A percentile compares a stretch with the other conserved stretches of the same genome.
Evolutionary conservation across 805 yeast genomes (phyloP).

Genomic region (Teunomyces barrocoloradensis): DNA sequence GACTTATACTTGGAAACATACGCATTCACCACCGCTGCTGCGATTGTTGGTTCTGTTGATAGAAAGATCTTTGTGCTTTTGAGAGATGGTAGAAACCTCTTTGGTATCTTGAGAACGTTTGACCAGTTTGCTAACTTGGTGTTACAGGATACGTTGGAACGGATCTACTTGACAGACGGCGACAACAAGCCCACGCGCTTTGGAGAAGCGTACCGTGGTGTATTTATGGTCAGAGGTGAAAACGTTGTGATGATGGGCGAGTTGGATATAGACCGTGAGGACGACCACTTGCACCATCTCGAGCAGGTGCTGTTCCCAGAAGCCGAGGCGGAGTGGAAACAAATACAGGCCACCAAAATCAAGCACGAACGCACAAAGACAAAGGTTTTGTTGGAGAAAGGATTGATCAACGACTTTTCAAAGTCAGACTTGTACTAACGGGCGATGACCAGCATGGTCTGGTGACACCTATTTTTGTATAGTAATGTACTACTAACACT

Average conservation of each 20-base stretch:
- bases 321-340: constrained; percentile 49
- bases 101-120: constrained; percentile 90
- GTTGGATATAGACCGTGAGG: constrained; percentile 84
- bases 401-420: constrained; percentile 56
- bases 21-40: constrained; percentile 85
- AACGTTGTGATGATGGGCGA: constrained; percentile 94
- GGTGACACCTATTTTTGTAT: not conserved
- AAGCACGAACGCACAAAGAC: constrained; percentile 44
- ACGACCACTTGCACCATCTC: constrained; percentile 57
- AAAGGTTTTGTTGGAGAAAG: constrained; percentile 49
- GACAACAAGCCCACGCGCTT: constrained; percentile 41
- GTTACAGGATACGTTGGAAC: constrained; percentile 84
- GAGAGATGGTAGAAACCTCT: constrained; percentile 84
- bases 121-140: constrained; percentile 95
- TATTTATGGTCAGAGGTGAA: constrained; percentile 90
- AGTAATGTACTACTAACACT: not conserved
- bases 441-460: not conserved
- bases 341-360: constrained; percentile 29
- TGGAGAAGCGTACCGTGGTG: constrained; percentile 78
- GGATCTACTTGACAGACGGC: constrained; percentile 57
- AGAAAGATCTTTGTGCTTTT: constrained; percentile 78
- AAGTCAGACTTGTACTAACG: constrained; percentile 51
- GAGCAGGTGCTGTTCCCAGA: constrained; percentile 58
- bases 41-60: constrained; percentile 84
- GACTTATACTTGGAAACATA: constrained; percentile 73